phyloP scores from a whole-genome alignment of 108 stramenopile genomes.

The Cyclotella sp. region DNA sequence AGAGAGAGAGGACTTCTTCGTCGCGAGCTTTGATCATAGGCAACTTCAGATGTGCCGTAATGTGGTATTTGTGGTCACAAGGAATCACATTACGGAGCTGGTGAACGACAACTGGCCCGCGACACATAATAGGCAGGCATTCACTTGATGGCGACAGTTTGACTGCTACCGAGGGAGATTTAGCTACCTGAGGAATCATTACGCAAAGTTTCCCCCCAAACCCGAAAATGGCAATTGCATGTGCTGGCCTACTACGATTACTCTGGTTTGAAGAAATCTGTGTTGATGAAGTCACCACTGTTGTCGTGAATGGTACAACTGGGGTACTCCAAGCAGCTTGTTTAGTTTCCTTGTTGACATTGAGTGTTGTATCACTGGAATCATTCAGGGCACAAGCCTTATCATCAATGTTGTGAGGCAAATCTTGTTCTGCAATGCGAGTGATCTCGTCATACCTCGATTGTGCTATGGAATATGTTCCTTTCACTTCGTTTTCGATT shows the following conservation, averaged over 20 bases:
- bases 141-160: slow-evolving; percentile 1
- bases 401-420: too few species aligned
- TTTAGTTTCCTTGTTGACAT: background rate
- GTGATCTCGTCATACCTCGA: too few species aligned
- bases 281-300: background rate
- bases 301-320: background rate
- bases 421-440: too few species aligned
- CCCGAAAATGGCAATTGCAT: slow-evolving; percentile 69
- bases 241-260: slow-evolving; percentile 36
- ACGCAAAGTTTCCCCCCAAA: slow-evolving; percentile 73
- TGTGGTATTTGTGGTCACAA: slow-evolving; percentile 33
- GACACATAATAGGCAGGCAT: slow-evolving; percentile 28
- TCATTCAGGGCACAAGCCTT: too few species aligned
- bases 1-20: slow-evolving; percentile 53
- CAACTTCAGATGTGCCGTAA: slow-evolving; percentile 53
- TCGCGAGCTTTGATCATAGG: slow-evolving; percentile 43
- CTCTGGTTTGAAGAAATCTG: background rate
- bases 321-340: background rate
- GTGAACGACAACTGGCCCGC: slow-evolving; percentile 56
- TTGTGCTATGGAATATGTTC: too few species aligned
- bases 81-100: slow-evolving; percentile 43
- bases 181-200: slow-evolving; percentile 51
- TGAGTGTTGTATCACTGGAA: background rate
- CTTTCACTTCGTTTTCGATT: background rate
- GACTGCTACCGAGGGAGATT: slow-evolving; percentile 34